Base-by-base conservation (phyloP, 2,329 filamentous ascomycete species). In the Monilinia vaccinii-corymbosi region DNA sequence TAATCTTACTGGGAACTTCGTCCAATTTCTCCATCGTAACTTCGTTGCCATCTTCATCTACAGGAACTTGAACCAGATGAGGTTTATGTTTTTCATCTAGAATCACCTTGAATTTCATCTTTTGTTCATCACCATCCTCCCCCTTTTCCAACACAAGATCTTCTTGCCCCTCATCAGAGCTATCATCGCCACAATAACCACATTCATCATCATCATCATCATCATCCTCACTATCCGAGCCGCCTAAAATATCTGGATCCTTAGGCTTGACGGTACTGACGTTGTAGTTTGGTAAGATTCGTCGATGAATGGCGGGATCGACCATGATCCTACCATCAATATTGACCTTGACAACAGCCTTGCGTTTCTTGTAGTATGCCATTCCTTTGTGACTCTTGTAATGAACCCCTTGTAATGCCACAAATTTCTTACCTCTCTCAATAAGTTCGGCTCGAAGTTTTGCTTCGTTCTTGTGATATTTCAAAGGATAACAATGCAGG, bases 321-420 rank as follows among this genome's bases (percentile, higher is more conserved):
- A 96, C 79, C 91, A 96, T 96, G 64, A 96, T 81, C 34, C 92
- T 85, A 21, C 91, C 88, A 64, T 91, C 90, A 72, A 96, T 87
- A 69, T 91, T 91, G 73, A 95, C 86, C 72, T 91, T 93, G 70
- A 88, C 76, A 16, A 89, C 77, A 61, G 79, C 77, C 68, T 86
- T 86, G 76, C 90, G 90, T 72, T 88, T 86, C 77, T 93, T 95
- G 76, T 85, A 83, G 73, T 91, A 96, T 0, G 88, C 91, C 75
- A 96, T 84, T 3, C 91, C 91, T 58, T 92, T 86, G 72, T 92
- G 89, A 68, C 83, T 85, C 66, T 85, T 87, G 75, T 94, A 96
- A 67, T 93, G 86, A 73, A 91, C 88, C 25, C 91, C 91, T 63
- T 86, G 82, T n/a, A 96, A 79, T 0, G 82, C 75, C 11, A 92